Evolutionary conservation across 805 yeast species (phyloP).

Genomic region (Millerozyma acaciae): DNA sequence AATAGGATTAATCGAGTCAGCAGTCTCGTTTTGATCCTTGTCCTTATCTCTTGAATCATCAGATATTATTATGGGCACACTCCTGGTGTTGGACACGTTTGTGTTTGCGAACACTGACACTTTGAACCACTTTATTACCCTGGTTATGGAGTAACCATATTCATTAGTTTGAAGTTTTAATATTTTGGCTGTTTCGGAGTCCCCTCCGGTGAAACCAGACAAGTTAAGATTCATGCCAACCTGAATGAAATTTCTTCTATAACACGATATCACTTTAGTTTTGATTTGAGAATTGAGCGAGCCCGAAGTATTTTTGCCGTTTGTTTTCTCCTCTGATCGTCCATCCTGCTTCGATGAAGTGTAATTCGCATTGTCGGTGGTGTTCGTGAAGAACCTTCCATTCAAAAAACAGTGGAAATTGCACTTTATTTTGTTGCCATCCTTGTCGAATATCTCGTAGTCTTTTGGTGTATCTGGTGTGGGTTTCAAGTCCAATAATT

Average conservation of each 20-base stretch:
- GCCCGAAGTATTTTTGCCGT: background rate
- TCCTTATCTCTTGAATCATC: conserved; percentile 18
- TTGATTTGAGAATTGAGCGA: background rate
- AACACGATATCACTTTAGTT: conserved; percentile 38
- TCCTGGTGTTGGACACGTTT: conserved; percentile 24
- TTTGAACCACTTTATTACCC: conserved; percentile 35
- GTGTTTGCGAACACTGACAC: conserved; percentile 36
- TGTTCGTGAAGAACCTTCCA: conserved; percentile 41
- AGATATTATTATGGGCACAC: conserved; percentile 28
- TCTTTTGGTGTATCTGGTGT: conserved; percentile 10
- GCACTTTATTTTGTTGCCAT: conserved; percentile 22
- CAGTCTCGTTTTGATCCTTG: conserved; percentile 7
- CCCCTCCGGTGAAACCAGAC: conserved; percentile 19
- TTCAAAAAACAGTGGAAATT: conserved; percentile 36
- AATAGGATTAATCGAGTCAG: conserved; percentile 13
- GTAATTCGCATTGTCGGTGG: conserved; percentile 36
- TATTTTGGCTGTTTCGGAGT: conserved; percentile 16
- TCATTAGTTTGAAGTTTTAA: conserved; percentile 31
- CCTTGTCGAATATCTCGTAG: conserved; percentile 26
- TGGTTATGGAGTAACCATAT: conserved; percentile 33
- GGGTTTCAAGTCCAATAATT: conserved; percentile 26
- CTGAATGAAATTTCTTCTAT: conserved; percentile 42
- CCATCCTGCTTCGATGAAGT: conserved; percentile 12
- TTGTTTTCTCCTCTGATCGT: no score
- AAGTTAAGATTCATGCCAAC: conserved; percentile 27